Conservation (phyloP, 192 early-diverging fungal genomes). For the Coemansia sp. region DNA sequence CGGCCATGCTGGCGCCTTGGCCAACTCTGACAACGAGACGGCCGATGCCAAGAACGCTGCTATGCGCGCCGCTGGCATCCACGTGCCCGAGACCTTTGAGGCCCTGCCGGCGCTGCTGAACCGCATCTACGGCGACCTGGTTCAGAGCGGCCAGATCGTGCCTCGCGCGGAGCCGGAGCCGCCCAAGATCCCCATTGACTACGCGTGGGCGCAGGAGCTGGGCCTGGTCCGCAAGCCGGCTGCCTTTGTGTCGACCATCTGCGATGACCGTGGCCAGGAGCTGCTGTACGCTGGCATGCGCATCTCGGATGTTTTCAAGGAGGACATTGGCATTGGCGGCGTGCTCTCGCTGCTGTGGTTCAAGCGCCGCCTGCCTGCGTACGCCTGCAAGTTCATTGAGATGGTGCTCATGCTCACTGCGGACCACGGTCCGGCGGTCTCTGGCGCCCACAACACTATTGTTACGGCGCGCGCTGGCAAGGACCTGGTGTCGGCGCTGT, state of each 20-base stretch:
- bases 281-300: conserved; percentile 97
- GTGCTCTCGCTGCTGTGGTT: conserved; percentile 97
- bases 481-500: conserved; percentile 94
- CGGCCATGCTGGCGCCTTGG: conserved; percentile 95
- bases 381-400: conserved; percentile 97
- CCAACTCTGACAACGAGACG: conserved; percentile 94
- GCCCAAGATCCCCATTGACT: conserved; percentile 99
- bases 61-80: conserved; percentile 79
- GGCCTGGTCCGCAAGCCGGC: conserved; percentile 98
- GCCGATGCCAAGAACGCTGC: conserved; percentile 94
- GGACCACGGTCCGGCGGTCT: conserved; percentile 98
- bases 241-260: conserved; percentile 97
- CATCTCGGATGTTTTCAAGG: conserved; percentile 98
- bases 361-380: conserved; percentile 92
- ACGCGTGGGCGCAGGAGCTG: conserved; percentile 98
- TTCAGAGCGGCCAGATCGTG: conserved; percentile 67
- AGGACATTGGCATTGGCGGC: conserved; percentile 97
- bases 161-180: conserved; percentile 82
- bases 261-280: conserved; percentile 99
- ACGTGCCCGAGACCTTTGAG: conserved; percentile 96
- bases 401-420: conserved; percentile 99
- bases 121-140: conserved; percentile 76
- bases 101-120: conserved; percentile 79
- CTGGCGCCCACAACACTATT: conserved; percentile 87
- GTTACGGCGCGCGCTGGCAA: conserved; percentile 96